Percentiles rank a stretch among this genome's conserved stretches.
These are phyloP conservation scores for Cyphellophora attinorum DNA, from an alignment of 2,329 filamentous ascomycete species.

Conservation along the genomic window DNA sequence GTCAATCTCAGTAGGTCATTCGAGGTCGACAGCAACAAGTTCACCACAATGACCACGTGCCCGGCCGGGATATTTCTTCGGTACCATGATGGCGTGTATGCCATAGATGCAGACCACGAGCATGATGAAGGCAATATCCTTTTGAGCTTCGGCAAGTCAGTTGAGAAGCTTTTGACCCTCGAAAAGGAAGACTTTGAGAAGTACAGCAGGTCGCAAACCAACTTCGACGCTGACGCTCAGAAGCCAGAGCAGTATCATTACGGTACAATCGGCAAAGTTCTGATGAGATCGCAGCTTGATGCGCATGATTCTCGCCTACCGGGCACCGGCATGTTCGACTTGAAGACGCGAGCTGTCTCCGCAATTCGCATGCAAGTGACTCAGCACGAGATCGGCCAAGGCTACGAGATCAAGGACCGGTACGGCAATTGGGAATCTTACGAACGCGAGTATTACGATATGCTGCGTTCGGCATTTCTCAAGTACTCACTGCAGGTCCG, in stretches of 20 bases:
- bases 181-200: constrained; percentile 75
- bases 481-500: constrained; percentile 96
- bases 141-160: constrained; percentile 85
- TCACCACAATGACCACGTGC: constrained; percentile 61
- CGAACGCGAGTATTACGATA: constrained; percentile 92
- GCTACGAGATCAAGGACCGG: constrained; percentile 73
- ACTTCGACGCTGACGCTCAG: constrained; percentile 62
- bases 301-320: constrained; percentile 78
- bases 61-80: constrained; percentile 76
- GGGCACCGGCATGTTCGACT: constrained; percentile 86
- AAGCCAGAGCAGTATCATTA: constrained; percentile 79
- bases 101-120: constrained; percentile 92
- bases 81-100: constrained; percentile 76
- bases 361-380: constrained; percentile 79
- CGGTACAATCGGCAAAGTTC: constrained; percentile 72
- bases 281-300: constrained; percentile 93
- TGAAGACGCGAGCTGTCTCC: constrained; percentile 89
- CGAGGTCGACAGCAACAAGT: constrained; percentile 49
- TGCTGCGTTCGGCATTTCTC: constrained; percentile 87
- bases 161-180: constrained; percentile 89
- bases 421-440: constrained; percentile 81
- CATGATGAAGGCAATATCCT: constrained; percentile 77
- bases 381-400: constrained; percentile 63
- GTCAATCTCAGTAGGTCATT: constrained; percentile 60
- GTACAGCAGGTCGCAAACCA: constrained; percentile 61